phyloP scores from a whole-genome alignment of 1,284 basidiomycete genomes.

The Golubevia pallescens region DNA sequence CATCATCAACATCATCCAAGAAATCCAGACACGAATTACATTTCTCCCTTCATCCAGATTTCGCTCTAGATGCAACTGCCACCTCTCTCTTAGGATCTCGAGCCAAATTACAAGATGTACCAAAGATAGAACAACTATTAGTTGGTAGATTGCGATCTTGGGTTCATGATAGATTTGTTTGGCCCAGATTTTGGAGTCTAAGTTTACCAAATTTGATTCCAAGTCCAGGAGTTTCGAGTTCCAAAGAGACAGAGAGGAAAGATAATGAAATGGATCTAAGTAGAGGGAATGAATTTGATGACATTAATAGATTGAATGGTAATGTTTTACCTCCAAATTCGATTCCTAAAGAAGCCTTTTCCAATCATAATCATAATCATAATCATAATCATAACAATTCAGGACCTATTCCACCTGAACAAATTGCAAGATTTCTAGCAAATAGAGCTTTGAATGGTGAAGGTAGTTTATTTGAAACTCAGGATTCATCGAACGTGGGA shows the following conservation, averaged over 20 bases:
- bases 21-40: slow-evolving; percentile 66
- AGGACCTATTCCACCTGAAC: no score
- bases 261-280: neutral
- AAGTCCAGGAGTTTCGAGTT: slow-evolving; percentile 2
- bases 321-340: no score
- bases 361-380: no score
- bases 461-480: no score
- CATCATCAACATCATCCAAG: slow-evolving; percentile 13
- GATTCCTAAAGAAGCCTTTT: no score
- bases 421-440: no score
- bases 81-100: slow-evolving; percentile 69
- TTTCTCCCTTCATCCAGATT: slow-evolving; percentile 70
- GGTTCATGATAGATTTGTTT: slow-evolving; percentile 68
- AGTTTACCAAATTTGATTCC: slow-evolving; percentile 65
- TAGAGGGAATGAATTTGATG: neutral
- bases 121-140: slow-evolving; percentile 71
- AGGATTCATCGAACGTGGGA: no score
- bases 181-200: slow-evolving; percentile 67
- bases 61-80: slow-evolving; percentile 68
- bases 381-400: no score
- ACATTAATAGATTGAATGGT: neutral
- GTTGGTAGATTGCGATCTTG: slow-evolving; percentile 67
- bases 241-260: neutral
- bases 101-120: slow-evolving; percentile 71
- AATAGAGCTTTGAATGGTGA: no score